Conservation (phyloP, 306 rosid species). For the Citrullus colocynthis region DNA sequence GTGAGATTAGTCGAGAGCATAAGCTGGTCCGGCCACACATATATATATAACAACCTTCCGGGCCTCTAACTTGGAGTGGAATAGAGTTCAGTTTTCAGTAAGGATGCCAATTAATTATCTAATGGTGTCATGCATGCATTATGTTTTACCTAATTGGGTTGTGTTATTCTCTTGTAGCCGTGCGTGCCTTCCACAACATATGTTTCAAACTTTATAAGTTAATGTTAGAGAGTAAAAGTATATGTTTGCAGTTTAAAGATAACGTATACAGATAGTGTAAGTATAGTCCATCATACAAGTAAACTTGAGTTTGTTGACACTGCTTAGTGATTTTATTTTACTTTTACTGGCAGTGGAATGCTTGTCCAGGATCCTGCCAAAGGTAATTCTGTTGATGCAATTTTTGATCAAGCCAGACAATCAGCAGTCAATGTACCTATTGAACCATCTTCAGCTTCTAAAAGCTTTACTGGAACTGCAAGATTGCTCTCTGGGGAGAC, state of each 20-base stretch:
- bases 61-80: not conserved
- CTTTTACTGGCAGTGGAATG: slow-evolving; percentile 61
- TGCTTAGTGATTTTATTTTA: not conserved
- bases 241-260: not conserved
- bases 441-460: slow-evolving; percentile 40
- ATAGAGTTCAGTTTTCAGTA: not conserved
- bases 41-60: not conserved
- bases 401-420: slow-evolving; percentile 54
- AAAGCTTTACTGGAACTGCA: slow-evolving; percentile 65
- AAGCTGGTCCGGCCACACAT: too few species aligned
- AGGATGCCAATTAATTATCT: not conserved
- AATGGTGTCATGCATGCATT: not conserved
- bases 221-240: not conserved
- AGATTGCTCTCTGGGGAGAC: slow-evolving; percentile 81
- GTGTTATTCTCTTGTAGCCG: not conserved
- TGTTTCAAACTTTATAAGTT: not conserved
- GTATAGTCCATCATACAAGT: not conserved
- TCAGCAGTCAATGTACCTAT: slow-evolving; percentile 34
- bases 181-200: not conserved
- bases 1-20: too few species aligned
- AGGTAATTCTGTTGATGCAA: slow-evolving; percentile 45
- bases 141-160: not conserved
- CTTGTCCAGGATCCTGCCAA: slow-evolving; percentile 74
- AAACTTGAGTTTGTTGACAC: not conserved
- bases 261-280: not conserved